Base-by-base conservation (phyloP, 2,329 filamentous ascomycete genomes). In the Cercospora janseana region DNA sequence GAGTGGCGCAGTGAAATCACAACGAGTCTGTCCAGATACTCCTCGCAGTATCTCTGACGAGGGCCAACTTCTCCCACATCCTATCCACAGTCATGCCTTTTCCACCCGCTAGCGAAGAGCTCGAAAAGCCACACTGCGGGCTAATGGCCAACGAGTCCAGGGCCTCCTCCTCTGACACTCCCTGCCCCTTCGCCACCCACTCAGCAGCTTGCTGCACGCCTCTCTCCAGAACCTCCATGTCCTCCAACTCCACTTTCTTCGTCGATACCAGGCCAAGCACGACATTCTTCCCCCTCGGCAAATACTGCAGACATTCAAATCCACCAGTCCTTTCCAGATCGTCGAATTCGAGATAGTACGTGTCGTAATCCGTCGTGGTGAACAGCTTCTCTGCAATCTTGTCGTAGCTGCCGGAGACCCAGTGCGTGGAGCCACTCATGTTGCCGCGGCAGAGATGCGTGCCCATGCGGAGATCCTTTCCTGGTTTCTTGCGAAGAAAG, bases 121-220 rank as follows among this genome's bases (percentile, higher is more conserved):
- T 62, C 31, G 59, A 60, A 43, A 67, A 67, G 4, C 64, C 64
- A 58, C 64, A 67, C 40, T 67, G 63, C 10, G 64, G 64, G 44
- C 60, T 63, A 13, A 66, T 49, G 6, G 59, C 63, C 38, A 67
- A 57, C 32, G 54, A 53, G 28, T 62, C 52, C 46, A 66, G 42
- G 6, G 61, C 64, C 43, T 64, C 51, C 42, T 62, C 54, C 34
- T 34, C 44, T 16, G 35, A 55, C 6, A 59, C 46, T 6, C 60
- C 60, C 35, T 63, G 64, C 2, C 59, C 65, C 43, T 61, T 58
- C 6, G 62, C 59, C 26, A 67, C 60, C 38, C 56, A 53, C 13
- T 60, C 59, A 7, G 62, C 62, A 26, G 65, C 64, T 29, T 57
- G 49, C 20, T 48, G 5, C 13, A 66, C 58, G 49, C 55, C 62